These are phyloP conservation scores for Corylus heterophylla DNA, from an alignment of 306 rosid species.

Conservation along the genomic window DNA sequence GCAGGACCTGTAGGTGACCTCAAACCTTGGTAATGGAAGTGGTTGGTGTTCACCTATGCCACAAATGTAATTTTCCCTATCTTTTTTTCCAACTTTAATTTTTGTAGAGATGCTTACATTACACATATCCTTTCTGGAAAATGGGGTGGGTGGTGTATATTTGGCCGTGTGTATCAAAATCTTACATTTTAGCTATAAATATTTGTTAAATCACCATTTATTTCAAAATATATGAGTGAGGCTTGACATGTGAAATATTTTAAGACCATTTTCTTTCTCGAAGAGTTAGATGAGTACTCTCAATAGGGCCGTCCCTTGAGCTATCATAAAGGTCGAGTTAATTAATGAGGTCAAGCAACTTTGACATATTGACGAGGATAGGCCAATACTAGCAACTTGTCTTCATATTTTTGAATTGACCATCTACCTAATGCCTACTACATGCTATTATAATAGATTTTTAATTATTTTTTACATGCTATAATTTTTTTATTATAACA, in stretches of 20 bases:
- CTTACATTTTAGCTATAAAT: not conserved
- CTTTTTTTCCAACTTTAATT: not conserved
- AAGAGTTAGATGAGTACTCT: not conserved
- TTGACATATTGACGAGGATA: not conserved
- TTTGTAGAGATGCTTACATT: not conserved
- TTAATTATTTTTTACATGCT: too few relatives aligned
- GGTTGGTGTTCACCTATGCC: not conserved
- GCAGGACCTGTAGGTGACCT: conserved; percentile 90
- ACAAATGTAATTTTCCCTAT: not conserved
- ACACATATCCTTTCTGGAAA: not conserved
- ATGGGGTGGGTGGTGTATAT: not conserved
- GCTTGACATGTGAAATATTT: not conserved
- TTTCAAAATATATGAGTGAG: too few relatives aligned
- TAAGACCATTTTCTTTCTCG: not conserved
- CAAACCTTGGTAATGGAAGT: conserved; percentile 63
- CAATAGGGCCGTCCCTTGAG: conserved; percentile 7
- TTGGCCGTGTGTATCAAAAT: not conserved
- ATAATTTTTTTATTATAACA: too few relatives aligned
- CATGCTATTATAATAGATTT: not conserved
- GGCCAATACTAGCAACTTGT: not conserved
- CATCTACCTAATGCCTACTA: not conserved
- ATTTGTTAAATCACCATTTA: too few relatives aligned
- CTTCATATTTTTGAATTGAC: not conserved
- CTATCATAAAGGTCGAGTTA: conserved; percentile 11
- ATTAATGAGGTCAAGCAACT: not conserved